Evolutionary conservation across 2,329 filamentous ascomycete species (phyloP).

Genomic region (Fusarium ramigenum): DNA sequence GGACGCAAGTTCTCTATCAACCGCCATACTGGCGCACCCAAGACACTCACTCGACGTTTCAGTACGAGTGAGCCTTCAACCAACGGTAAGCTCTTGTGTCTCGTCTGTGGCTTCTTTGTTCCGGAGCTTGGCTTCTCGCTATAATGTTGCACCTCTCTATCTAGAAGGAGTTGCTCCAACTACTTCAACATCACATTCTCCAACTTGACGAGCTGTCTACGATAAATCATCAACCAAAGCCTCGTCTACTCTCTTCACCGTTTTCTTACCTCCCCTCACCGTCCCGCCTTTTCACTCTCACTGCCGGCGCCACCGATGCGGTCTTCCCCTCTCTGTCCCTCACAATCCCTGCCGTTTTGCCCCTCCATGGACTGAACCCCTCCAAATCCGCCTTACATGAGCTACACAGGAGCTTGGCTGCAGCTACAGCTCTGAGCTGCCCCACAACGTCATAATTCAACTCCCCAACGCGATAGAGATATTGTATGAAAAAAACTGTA

Average conservation of each 20-base stretch:
- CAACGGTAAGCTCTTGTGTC: slow-evolving; percentile 56
- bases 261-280: slow-evolving; percentile 35
- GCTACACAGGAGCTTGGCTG: slow-evolving; percentile 7
- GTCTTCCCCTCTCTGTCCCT: slow-evolving; percentile 15
- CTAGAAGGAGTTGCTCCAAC: not conserved
- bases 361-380: slow-evolving; percentile 28
- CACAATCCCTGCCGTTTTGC: slow-evolving; percentile 12
- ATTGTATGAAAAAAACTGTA: not conserved
- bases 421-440: slow-evolving; percentile 1
- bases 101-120: not conserved
- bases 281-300: slow-evolving; percentile 26
- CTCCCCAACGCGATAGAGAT: not conserved
- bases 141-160: not conserved
- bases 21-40: slow-evolving; percentile 69
- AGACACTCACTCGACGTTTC: slow-evolving; percentile 63
- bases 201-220: not conserved
- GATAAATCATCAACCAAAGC: not conserved
- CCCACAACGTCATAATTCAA: slow-evolving; percentile 33
- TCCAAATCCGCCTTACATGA: slow-evolving; percentile 24
- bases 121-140: not conserved
- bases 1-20: slow-evolving; percentile 74
- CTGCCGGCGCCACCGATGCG: slow-evolving; percentile 25
- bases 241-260: slow-evolving; percentile 16
- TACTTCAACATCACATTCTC: not conserved
- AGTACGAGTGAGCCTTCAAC: slow-evolving; percentile 66